Conservation (phyloP, 306 rosid species). For the Oemleria cerasiformis region DNA sequence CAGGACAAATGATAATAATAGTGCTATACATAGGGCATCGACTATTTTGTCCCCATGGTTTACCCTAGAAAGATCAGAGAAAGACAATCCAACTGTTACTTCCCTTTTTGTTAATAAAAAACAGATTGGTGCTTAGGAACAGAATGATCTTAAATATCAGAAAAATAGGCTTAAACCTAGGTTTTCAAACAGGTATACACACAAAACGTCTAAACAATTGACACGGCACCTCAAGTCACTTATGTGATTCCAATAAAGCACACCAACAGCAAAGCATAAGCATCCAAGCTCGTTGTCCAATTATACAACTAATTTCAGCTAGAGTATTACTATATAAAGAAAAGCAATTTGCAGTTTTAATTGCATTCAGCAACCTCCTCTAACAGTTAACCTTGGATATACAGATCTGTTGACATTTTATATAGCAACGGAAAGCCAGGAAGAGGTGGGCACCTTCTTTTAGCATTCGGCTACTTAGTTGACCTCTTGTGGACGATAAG, state of each 20-base stretch:
- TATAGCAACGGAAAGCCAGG: slow-evolving; percentile 20
- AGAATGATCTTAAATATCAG: background rate
- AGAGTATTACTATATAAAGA: background rate
- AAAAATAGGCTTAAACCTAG: background rate
- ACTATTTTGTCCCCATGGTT: background rate
- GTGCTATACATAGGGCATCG: background rate
- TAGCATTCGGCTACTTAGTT: slow-evolving; percentile 91
- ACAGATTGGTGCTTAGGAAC: background rate
- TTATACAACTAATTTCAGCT: background rate
- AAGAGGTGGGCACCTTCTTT: slow-evolving; percentile 67
- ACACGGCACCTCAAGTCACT: background rate
- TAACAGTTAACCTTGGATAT: slow-evolving; percentile 11
- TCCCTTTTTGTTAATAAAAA: background rate
- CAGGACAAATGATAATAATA: background rate
- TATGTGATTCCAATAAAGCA: background rate
- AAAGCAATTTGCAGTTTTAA: background rate
- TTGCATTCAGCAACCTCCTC: background rate
- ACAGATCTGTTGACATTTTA: slow-evolving; percentile 10
- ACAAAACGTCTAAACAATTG: background rate
- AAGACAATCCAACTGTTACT: background rate
- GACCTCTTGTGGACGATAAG: slow-evolving; percentile 53
- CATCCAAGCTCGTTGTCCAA: background rate
- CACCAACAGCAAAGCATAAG: background rate
- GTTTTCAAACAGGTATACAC: background rate
- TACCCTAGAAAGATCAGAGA: background rate